phyloP scores from a whole-genome alignment of 352 stramenopile genomes.

The Globisporangium middletonii region DNA sequence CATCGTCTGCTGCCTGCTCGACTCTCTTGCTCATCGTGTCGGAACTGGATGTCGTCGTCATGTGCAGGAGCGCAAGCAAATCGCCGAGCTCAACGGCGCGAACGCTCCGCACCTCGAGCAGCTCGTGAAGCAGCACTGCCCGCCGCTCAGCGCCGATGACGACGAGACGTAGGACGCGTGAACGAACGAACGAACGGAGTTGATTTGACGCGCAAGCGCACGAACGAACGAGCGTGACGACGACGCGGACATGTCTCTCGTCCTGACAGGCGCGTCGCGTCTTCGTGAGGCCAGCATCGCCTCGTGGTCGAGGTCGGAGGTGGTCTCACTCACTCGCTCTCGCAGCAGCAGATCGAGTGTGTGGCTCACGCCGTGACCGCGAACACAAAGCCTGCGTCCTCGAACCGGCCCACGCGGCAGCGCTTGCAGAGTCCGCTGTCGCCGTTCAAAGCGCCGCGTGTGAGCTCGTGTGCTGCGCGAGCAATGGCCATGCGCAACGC shows the following conservation, averaged over 20 bases:
- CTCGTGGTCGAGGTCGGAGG: too few species aligned
- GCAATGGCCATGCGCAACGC: background rate
- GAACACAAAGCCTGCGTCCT: constrained; percentile 58
- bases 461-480: background rate
- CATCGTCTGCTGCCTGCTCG: background rate
- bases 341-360: background rate
- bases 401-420: constrained; percentile 45
- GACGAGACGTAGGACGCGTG: constrained; percentile 28
- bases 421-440: constrained; percentile 58
- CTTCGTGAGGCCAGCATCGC: too few species aligned
- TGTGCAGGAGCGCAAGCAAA: constrained; percentile 43
- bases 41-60: background rate
- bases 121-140: constrained; percentile 56
- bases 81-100: constrained; percentile 49
- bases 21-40: background rate
- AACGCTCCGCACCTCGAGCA: constrained; percentile 61
- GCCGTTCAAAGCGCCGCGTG: constrained; percentile 5
- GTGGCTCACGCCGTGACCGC: constrained; percentile 1
- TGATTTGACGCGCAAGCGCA: background rate
- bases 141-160: constrained; percentile 40
- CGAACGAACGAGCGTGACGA: background rate
- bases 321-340: background rate
- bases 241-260: background rate
- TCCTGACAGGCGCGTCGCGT: too few species aligned
- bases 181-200: background rate